Evolutionary conservation across 352 stramenopile species (phyloP), one percentile per base, ranked within the genome.

Genomic region (Phytopythium sindhum): DNA sequence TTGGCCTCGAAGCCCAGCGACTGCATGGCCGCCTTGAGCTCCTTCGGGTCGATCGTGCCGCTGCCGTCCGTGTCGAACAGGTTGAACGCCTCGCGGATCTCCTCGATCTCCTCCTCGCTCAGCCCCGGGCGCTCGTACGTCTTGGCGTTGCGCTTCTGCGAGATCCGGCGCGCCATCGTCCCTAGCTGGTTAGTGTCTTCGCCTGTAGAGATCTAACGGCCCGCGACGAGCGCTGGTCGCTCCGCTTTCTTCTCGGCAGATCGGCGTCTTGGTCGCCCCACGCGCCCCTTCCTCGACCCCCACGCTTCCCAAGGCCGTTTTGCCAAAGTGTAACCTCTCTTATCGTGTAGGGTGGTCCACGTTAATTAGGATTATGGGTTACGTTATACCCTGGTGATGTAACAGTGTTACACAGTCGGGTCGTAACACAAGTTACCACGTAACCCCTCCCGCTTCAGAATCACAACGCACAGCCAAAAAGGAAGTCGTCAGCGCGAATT

Each of bases 51-150:
- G 74, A 99, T 99, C 44, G 91, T 98, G 51, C 97, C 96, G 61
- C 83, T 91, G n/a, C 92, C 93, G 69, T 99, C 96, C 31, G 93
- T 98, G 75, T 99, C 96, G 65, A 99, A 99, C 24, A 99, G 79
- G 70, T 98, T 94, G 74, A 99, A 99, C 17, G 96, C 95, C 76
- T 98, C 95, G 50, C 93, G 86, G 74, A 98, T 98, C 79, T 98
- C 95, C 72, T 98, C 91, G 51, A 97, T 91, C 74, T 98, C 92
- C 70, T 98, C 92, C 65, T 98, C 92, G 47, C 90, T 98, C 59
- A 98, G 77, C 1, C 77, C 81, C 33, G 81, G 81, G 1, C 80
- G 78, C 73, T 98, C 91, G 66, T 97, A 98, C 66, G 91, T 97
- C 77, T 97, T 97, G 35, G 80, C 79, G 64, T 92, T 96, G 63